phyloP scores from a whole-genome alignment of 106 monocot species.

The Dendrobium chrysotoxum region DNA sequence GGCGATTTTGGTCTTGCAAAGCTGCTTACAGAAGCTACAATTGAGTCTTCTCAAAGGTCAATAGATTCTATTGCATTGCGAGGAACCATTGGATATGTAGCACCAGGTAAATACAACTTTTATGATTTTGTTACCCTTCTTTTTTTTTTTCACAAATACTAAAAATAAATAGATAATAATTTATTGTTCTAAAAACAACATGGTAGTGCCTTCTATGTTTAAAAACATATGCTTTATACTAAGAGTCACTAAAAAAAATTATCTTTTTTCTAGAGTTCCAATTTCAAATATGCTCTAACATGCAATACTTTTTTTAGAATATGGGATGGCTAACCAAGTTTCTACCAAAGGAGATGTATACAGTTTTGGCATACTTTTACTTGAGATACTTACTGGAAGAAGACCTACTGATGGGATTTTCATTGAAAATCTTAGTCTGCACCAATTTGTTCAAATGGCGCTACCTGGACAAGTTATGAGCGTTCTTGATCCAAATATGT shows the following conservation, averaged over 20 bases:
- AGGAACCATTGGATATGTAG: too few relatives aligned
- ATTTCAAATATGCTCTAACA: too few relatives aligned
- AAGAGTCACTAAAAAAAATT: too few relatives aligned
- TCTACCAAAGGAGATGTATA: conserved; percentile 18
- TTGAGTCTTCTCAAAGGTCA: too few relatives aligned
- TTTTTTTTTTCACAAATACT: too few relatives aligned
- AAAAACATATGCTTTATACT: too few relatives aligned
- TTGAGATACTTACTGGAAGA: conserved; percentile 16
- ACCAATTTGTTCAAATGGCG: not conserved
- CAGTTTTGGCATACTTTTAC: conserved; percentile 16
- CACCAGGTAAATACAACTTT: not conserved
- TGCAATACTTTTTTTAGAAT: not conserved
- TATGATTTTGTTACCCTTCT: too few relatives aligned
- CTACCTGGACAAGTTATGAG: not conserved
- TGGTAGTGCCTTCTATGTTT: too few relatives aligned
- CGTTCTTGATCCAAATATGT: not conserved
- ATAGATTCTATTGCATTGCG: too few relatives aligned
- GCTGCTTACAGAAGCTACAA: too few relatives aligned
- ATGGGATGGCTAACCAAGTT: conserved; percentile 11
- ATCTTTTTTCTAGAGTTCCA: too few relatives aligned
- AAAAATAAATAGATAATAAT: not conserved
- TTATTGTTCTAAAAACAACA: not conserved
- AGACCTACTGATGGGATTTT: conserved; percentile 15
- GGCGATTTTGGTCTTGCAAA: conserved; percentile 42
- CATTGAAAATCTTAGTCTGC: not conserved